phyloP scores from a whole-genome alignment of 1,284 basidiomycete species.

The Tylopilus sp. region DNA sequence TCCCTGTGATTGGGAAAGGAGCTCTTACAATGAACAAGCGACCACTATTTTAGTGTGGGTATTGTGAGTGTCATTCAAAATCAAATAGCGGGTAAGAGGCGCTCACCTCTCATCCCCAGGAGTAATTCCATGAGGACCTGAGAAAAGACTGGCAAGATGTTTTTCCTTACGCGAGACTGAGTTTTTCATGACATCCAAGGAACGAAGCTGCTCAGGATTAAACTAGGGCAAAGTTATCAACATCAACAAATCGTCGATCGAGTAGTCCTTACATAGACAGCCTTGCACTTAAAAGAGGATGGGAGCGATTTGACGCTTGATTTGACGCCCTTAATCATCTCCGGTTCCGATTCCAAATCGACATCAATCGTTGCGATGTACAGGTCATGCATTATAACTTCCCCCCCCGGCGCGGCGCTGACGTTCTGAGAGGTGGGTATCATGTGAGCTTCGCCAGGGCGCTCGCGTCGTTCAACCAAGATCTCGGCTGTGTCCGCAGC shows the following conservation, averaged over 20 bases:
- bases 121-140: constrained; percentile 18
- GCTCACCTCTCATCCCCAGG: constrained; percentile 15
- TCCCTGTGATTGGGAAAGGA: neutral
- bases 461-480: constrained; percentile 1
- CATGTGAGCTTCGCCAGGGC: neutral
- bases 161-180: constrained; percentile 5
- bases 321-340: constrained; percentile 24
- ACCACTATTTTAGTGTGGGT: constrained; percentile 9
- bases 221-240: constrained; percentile 25
- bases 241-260: neutral
- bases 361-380: constrained; percentile 24
- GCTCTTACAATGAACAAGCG: constrained; percentile 78
- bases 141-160: constrained; percentile 13
- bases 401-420: neutral
- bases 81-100: neutral
- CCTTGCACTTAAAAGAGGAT: constrained; percentile 22
- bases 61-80: neutral
- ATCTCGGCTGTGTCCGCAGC: neutral
- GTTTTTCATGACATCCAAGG: neutral
- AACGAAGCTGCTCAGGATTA: constrained; percentile 16
- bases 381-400: constrained; percentile 22
- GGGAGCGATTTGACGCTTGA: constrained; percentile 26
- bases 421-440: neutral
- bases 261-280: constrained; percentile 21
- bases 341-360: constrained; percentile 10